Evolutionary conservation across 2,329 filamentous ascomycete genomes (phyloP), one percentile per base, ranked within the genome.

Genomic region (Trichoderma citrinoviride): DNA sequence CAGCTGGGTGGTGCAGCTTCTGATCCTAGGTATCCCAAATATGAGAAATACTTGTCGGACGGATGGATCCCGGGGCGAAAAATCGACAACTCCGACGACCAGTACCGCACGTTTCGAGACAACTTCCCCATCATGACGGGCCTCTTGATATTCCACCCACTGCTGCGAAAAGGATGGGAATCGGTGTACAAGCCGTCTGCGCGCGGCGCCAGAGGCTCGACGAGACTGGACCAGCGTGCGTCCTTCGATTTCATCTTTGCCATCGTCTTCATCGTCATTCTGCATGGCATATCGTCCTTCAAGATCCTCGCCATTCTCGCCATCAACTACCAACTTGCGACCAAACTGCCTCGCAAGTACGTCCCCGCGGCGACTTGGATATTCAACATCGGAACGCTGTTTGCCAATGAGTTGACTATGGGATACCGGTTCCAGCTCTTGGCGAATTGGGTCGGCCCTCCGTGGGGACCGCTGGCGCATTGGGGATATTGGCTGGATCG

Each of bases 51-150:
- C 44, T 84, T 99, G 17, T 88, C 87, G 2, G 83, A 87, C 8
- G 96, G 95, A 70, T 99, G 95, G 95, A 90, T 99, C 65, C 90
- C 90, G 7, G 94, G 94, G 27, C 90, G 94, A 66, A 92, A 92
- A 83, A 92, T 98, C 68, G 95, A 99, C 78, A 88, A 93, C 68
- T 95, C 93, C 44, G 95, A 99, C 78, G 77, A 85, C 37, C 95
- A 99, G 77, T 99, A 98, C 77, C 81, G 84, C 65, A 88, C 86
- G 43, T 97, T 99, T 74, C 89, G 96, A 69, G 81, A 85, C 67
- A 98, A 98, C 73, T 83, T 98, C 43, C 93, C 92, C 2, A 92
- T 90, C 74, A 87, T 98, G 76, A 82, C 86, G 8, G 70, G 88
- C 10, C 85, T 98, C 6, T 79, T 98, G 15, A 70, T 91, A 27